Conservation (phyloP, 768 basidiomycete genomes). For the Phylloporus arenicola region DNA sequence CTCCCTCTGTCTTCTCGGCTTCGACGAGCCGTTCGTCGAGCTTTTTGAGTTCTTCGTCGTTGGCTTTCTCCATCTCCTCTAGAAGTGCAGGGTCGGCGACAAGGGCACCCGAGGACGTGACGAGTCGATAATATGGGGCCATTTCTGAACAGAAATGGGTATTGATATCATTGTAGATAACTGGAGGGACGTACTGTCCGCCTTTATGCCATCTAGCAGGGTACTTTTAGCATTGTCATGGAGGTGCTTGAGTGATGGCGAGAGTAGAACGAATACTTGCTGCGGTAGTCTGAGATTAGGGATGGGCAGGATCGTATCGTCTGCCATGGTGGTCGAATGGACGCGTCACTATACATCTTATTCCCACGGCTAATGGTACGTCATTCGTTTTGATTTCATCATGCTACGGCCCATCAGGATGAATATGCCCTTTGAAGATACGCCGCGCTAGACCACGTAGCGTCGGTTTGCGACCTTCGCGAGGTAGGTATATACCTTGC, state of each 20-base stretch:
- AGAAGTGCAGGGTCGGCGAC: slow-evolving; percentile 35
- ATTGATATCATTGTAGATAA: not conserved
- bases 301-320: slow-evolving; percentile 78
- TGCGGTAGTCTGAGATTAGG: slow-evolving; percentile 84
- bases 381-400: not conserved
- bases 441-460: too few relatives aligned
- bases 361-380: not conserved
- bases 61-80: slow-evolving; percentile 42
- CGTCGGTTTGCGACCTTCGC: too few relatives aligned
- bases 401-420: too few relatives aligned
- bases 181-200: slow-evolving; percentile 57
- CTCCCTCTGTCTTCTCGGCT: slow-evolving; percentile 87
- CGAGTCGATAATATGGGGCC: slow-evolving; percentile 72
- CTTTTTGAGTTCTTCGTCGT: slow-evolving; percentile 64
- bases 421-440: too few relatives aligned
- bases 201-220: slow-evolving; percentile 69
- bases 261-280: slow-evolving; percentile 68
- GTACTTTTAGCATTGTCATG: slow-evolving; percentile 62
- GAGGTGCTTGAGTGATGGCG: slow-evolving; percentile 51
- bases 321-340: slow-evolving; percentile 51
- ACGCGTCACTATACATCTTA: slow-evolving; percentile 16
- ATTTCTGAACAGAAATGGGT: slow-evolving; percentile 51
- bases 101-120: slow-evolving; percentile 46
- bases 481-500: too few relatives aligned
- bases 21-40: slow-evolving; percentile 78